These are phyloP conservation scores for Acanthochlamys bracteata DNA, from an alignment of 106 monocot genomes.

Conservation along the genomic window DNA sequence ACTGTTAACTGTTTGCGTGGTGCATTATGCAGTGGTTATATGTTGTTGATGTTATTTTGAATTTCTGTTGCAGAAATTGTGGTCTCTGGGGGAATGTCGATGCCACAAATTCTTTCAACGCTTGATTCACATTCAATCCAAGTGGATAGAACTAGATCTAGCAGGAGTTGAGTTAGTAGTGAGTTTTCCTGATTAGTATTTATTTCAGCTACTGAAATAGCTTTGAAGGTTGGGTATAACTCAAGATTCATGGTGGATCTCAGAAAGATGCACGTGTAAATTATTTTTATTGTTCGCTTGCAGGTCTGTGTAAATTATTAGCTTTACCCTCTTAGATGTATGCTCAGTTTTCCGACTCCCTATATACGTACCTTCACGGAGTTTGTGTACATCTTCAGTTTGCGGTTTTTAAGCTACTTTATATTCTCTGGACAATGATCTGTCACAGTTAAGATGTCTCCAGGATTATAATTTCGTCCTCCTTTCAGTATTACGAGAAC, in stretches of 20 bases:
- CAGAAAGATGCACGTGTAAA: not conserved
- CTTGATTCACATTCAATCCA: conserved; percentile 37
- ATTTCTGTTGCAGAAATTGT: conserved; percentile 54
- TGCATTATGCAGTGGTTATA: too few relatives aligned
- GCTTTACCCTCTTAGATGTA: not conserved
- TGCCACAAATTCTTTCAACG: conserved; percentile 64
- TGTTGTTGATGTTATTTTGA: not conserved
- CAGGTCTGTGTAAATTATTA: not conserved
- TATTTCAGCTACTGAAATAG: not conserved
- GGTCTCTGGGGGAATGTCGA: conserved; percentile 71
- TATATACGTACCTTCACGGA: too few relatives aligned
- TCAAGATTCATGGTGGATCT: not conserved
- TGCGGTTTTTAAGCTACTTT: too few relatives aligned
- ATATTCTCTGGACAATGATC: too few relatives aligned
- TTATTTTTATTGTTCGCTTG: not conserved
- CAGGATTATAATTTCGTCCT: too few relatives aligned
- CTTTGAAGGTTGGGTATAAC: not conserved
- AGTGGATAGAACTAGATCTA: conserved; percentile 38
- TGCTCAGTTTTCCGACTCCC: not conserved
- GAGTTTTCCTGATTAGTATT: not conserved
- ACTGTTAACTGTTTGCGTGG: not conserved
- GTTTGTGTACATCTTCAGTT: too few relatives aligned
- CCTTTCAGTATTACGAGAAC: too few relatives aligned
- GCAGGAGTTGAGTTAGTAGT: conserved; percentile 23
- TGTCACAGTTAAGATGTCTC: too few relatives aligned